Conservation (phyloP, 179 eudicot species). For the Pouteria campechiana region DNA sequence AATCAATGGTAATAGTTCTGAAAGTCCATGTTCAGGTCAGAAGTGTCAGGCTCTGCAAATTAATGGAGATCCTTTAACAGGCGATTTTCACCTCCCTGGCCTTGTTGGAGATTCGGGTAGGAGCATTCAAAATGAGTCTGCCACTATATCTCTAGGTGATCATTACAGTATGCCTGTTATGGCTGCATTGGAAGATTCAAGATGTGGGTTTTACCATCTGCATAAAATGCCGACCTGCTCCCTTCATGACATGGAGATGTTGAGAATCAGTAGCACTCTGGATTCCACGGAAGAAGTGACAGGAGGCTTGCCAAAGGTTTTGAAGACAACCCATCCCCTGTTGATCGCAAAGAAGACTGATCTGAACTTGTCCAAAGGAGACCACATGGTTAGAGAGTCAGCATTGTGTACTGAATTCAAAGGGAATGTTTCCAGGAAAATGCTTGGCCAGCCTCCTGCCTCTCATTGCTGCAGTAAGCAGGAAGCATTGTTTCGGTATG, state of each 20-base stretch:
- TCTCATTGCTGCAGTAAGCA: slow-evolving; percentile 10
- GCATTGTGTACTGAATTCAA: slow-evolving; percentile 8
- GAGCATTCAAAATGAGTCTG: slow-evolving; percentile 8
- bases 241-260: slow-evolving; percentile 28
- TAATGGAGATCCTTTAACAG: slow-evolving; percentile 13
- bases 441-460: slow-evolving; percentile 13
- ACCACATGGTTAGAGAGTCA: slow-evolving; percentile 14
- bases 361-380: slow-evolving; percentile 16
- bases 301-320: slow-evolving; percentile 31
- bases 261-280: slow-evolving; percentile 36
- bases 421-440: slow-evolving; percentile 13
- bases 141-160: slow-evolving; percentile 5
- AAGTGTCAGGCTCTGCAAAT: slow-evolving; percentile 7
- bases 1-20: slow-evolving; percentile 7
- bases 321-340: slow-evolving; percentile 42
- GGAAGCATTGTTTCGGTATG: slow-evolving; percentile 41
- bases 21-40: slow-evolving; percentile 6
- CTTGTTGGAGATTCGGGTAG: slow-evolving; percentile 14
- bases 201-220: slow-evolving; percentile 4
- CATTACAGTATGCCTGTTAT: slow-evolving; percentile 5
- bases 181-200: slow-evolving; percentile 8
- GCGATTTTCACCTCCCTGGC: slow-evolving; percentile 11
- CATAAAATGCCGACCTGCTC: slow-evolving; percentile 19
- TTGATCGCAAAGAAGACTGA: slow-evolving; percentile 41
- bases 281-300: slow-evolving; percentile 20